Percentiles rank a stretch among this genome's conserved stretches.
Evolutionary conservation across 1,284 basidiomycete species (phyloP).

Genomic region (Agroathelia rolfsii): DNA sequence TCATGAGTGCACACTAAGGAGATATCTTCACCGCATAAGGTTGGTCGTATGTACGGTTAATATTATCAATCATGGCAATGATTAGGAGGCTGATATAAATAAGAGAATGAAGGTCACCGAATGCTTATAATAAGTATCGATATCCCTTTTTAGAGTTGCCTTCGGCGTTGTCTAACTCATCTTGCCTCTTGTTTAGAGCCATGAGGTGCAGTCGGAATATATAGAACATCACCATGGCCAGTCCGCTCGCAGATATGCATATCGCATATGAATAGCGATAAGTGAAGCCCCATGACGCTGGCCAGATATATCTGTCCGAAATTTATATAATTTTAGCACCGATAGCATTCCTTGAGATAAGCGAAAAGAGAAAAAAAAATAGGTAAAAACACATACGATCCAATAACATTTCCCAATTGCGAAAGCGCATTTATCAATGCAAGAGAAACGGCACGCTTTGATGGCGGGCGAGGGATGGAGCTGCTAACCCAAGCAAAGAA

Average conservation of each 20-base stretch:
- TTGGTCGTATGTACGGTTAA: too few relatives aligned
- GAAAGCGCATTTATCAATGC: conserved; percentile 42
- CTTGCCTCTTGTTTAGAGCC: conserved; percentile 34
- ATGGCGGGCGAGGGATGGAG: conserved; percentile 37
- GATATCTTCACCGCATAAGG: too few relatives aligned
- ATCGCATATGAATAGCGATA: conserved; percentile 36
- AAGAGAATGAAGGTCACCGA: neutral
- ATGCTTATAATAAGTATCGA: conserved; percentile 34
- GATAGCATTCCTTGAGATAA: too few relatives aligned
- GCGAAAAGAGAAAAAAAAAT: neutral
- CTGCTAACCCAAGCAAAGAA: conserved; percentile 43
- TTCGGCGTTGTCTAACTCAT: conserved; percentile 31
- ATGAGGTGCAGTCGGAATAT: conserved; percentile 41
- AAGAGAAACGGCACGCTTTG: conserved; percentile 42
- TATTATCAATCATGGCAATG: too few relatives aligned
- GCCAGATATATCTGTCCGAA: conserved; percentile 28
- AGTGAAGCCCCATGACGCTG: conserved; percentile 28
- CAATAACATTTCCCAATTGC: conserved; percentile 40
- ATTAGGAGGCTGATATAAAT: too few relatives aligned
- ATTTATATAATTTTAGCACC: neutral
- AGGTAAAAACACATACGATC: conserved; percentile 30
- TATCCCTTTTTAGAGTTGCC: conserved; percentile 32
- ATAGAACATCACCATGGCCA: conserved; percentile 44
- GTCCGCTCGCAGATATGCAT: conserved; percentile 37
- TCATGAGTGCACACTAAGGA: too few relatives aligned